Base-by-base conservation (phyloP, 2,329 filamentous ascomycete genomes). In the Orbilia ellipsospora region DNA sequence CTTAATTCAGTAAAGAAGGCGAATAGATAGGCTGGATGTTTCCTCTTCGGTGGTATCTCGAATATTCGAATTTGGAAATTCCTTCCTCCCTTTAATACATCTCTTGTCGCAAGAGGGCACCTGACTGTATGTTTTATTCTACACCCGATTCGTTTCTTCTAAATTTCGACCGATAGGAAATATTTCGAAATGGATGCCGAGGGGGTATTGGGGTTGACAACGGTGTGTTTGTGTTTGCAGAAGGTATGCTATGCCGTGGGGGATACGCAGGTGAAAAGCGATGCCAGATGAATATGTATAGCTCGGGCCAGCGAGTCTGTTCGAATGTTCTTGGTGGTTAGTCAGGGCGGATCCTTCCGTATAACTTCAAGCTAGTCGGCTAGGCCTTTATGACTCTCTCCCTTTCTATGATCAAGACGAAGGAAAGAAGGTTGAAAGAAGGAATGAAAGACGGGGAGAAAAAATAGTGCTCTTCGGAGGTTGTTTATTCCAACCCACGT, bases 241-340 rank as follows among this genome's bases (percentile, higher is more conserved):
- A 67, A 50, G 57, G 61, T 73, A 66, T 65, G 61, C 68, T 60
- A 54, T 64, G 48, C 60, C 55, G 69, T 57, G 18, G 28, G 31
- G 55, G 51, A 31, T 59, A 18, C 55, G 56, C 61, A 68, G 63
- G 52, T 57, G 66, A 64, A 40, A 44, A 42, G 59, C 44, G 59
- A 54, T 36, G 31, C 8, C 10, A 36, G 31, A 36, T 10, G 31
- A 36, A 10, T 2, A 36, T 36, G 3, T 36, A 6, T 45, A 75
- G 72, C 72, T 75, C 72, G 72, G 63, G 42, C 72, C 72, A 69
- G 72, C 72, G 72, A 75, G 72, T 48, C 72, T 75, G 64, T 55
- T 63, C 61, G 54, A 44, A 44, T 50, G 36, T 50, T 28, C 42
- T 73, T 45, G 31, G 5, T 10, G 10, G 31, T 36, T 36, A 36